Percentiles rank a stretch among this genome's conserved stretches.
Evolutionary conservation across 441 rosid species (phyloP).

Genomic region (Eruca vesicaria): DNA sequence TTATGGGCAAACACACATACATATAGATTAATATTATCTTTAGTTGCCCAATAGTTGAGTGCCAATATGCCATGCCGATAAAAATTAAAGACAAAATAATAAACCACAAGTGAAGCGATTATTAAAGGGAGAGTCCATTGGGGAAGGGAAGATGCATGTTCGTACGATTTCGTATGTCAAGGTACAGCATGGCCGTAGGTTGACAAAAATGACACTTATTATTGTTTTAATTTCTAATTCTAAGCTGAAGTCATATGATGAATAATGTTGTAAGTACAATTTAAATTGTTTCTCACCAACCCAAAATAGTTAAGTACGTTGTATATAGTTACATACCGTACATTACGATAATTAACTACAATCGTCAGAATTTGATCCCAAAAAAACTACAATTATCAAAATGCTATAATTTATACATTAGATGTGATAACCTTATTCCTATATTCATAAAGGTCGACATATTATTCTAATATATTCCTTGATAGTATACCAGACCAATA

Average conservation of each 20-base stretch:
- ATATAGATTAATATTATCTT: background rate
- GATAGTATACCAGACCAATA: background rate
- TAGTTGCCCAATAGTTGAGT: slow-evolving; percentile 16
- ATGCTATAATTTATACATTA: no score
- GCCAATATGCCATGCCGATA: slow-evolving; percentile 32
- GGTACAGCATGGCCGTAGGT: slow-evolving; percentile 21
- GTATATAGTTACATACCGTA: background rate
- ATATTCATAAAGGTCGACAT: background rate
- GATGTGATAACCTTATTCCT: no score
- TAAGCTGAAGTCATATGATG: background rate
- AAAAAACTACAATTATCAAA: no score
- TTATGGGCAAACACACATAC: background rate
- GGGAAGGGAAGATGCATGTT: slow-evolving; percentile 7
- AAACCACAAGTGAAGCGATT: slow-evolving; percentile 6
- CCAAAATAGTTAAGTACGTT: background rate
- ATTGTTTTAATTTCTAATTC: background rate
- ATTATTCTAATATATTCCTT: background rate
- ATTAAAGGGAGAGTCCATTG: slow-evolving; percentile 20
- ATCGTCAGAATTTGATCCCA: no score
- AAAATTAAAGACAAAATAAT: background rate
- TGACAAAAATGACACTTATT: background rate
- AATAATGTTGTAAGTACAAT: background rate
- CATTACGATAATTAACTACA: background rate
- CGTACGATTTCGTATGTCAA: slow-evolving; percentile 31
- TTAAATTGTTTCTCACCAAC: background rate